Conservation (phyloP, 1,284 basidiomycete genomes). For the Chondrostereum purpureum region DNA sequence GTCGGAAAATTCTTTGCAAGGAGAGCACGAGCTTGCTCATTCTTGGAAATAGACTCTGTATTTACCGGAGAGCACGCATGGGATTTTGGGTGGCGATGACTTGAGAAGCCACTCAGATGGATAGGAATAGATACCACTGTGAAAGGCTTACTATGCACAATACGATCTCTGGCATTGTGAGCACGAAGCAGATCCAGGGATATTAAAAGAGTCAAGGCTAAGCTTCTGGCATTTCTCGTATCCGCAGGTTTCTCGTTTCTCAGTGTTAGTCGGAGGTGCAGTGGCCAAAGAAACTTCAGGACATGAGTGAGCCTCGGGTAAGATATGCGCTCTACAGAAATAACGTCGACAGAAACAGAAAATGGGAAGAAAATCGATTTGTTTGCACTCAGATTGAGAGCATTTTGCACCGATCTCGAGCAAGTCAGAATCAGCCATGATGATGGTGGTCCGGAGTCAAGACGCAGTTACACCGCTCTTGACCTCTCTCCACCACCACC, state of each 20-base stretch:
- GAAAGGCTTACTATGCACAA: slow-evolving; percentile 49
- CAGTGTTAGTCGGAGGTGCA: slow-evolving; percentile 10
- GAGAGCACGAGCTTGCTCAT: slow-evolving; percentile 44
- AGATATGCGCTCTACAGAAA: slow-evolving; percentile 54
- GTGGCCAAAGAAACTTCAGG: slow-evolving; percentile 16
- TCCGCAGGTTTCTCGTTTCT: slow-evolving; percentile 43
- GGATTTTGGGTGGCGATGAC: slow-evolving; percentile 55
- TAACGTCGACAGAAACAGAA: slow-evolving; percentile 43
- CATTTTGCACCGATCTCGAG: slow-evolving; percentile 49
- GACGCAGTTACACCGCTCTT: background rate
- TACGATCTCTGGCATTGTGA: slow-evolving; percentile 48
- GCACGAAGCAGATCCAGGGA: slow-evolving; percentile 34
- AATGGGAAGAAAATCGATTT: slow-evolving; percentile 63
- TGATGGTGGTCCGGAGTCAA: background rate
- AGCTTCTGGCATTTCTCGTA: slow-evolving; percentile 45
- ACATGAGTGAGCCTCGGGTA: slow-evolving; percentile 55
- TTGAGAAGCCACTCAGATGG: slow-evolving; percentile 18
- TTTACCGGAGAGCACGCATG: slow-evolving; percentile 39
- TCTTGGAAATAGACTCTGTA: slow-evolving; percentile 24
- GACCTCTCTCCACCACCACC: slow-evolving; percentile 24
- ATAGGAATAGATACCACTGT: slow-evolving; percentile 1
- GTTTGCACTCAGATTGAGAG: slow-evolving; percentile 41
- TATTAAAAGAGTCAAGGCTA: slow-evolving; percentile 37
- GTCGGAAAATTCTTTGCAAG: slow-evolving; percentile 49
- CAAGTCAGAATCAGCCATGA: slow-evolving; percentile 26